phyloP scores from a whole-genome alignment of 352 stramenopile genomes.

The Phytopythium kandeliae region DNA sequence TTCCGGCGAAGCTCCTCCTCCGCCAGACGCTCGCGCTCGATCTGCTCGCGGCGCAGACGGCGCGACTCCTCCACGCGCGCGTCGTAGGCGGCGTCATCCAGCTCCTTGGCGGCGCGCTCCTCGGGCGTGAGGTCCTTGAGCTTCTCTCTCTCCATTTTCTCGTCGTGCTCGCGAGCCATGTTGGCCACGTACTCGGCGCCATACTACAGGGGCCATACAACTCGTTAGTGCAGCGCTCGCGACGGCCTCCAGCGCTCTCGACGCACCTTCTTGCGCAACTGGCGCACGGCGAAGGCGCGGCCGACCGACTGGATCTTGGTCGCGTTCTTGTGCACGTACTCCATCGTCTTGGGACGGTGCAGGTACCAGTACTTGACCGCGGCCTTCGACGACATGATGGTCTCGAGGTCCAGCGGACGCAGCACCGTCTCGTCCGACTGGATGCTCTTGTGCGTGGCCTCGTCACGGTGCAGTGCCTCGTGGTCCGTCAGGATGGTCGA shows the following conservation, averaged over 20 bases:
- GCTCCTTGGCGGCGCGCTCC: slow-evolving; percentile 42
- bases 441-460: slow-evolving; percentile 62
- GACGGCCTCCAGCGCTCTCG: background rate
- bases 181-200: slow-evolving; percentile 79
- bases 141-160: slow-evolving; percentile 51
- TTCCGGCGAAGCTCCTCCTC: slow-evolving; percentile 52
- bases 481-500: slow-evolving; percentile 76
- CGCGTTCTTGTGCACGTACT: slow-evolving; percentile 86
- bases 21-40: slow-evolving; percentile 49
- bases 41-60: slow-evolving; percentile 69
- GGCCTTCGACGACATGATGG: slow-evolving; percentile 83
- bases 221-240: background rate
- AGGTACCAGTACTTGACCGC: slow-evolving; percentile 89
- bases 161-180: slow-evolving; percentile 58
- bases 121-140: slow-evolving; percentile 59
- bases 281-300: slow-evolving; percentile 70
- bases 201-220: slow-evolving; percentile 17
- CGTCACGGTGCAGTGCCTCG: slow-evolving; percentile 78
- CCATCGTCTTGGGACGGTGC: slow-evolving; percentile 85
- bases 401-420: slow-evolving; percentile 78
- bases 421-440: slow-evolving; percentile 80
- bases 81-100: slow-evolving; percentile 64
- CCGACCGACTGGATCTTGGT: slow-evolving; percentile 82
- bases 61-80: slow-evolving; percentile 74
- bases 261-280: slow-evolving; percentile 49